These are phyloP conservation scores for Scorias spongiosa DNA, from an alignment of 2,329 filamentous ascomycete species.

Conservation along the genomic window DNA sequence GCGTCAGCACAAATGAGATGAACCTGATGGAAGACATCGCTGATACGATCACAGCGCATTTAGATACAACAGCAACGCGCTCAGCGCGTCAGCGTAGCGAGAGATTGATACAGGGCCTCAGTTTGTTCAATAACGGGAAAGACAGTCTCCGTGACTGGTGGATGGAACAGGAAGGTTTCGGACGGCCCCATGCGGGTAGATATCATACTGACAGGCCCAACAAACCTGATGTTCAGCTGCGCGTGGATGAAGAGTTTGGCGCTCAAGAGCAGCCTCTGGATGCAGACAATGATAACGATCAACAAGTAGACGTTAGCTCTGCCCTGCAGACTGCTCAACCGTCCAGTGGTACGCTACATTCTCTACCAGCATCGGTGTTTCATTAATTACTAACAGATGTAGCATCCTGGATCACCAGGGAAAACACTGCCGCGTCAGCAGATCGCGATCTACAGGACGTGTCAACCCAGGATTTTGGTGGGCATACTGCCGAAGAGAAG, in stretches of 20 bases:
- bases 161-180: conserved; percentile 11
- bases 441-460: background rate
- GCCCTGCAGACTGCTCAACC: too few species aligned
- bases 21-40: conserved; percentile 43
- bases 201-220: background rate
- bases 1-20: conserved; percentile 34
- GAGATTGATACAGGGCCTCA: conserved; percentile 39
- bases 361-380: too few species aligned
- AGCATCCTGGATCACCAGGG: background rate
- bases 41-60: conserved; percentile 42
- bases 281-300: too few species aligned
- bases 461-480: background rate
- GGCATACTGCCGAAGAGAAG: background rate
- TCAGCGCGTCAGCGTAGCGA: conserved; percentile 38
- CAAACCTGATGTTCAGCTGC: background rate
- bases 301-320: too few species aligned
- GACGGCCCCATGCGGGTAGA: background rate
- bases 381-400: background rate
- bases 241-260: conserved; percentile 14
- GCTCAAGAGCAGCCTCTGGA: conserved; percentile 2
- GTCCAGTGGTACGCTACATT: too few species aligned
- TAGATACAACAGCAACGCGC: conserved; percentile 38
- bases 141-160: conserved; percentile 15
- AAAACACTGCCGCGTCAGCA: background rate
- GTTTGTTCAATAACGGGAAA: conserved; percentile 26